Evolutionary conservation across 2,329 filamentous ascomycete genomes (phyloP).

Genomic region (Macrophomina phaseolina): DNA sequence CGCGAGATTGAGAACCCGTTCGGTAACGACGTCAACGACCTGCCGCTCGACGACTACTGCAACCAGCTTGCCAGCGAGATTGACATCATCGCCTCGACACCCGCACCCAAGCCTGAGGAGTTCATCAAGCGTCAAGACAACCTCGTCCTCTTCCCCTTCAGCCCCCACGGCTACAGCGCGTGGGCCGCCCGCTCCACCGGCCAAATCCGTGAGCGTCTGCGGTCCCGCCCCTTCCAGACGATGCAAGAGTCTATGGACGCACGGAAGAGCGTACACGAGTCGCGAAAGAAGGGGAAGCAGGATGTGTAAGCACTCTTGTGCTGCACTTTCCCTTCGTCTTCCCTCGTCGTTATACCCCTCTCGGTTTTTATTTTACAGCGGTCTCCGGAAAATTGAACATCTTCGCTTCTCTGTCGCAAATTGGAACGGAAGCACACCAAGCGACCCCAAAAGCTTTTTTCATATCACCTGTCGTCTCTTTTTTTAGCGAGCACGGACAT

Average conservation of each 20-base stretch:
- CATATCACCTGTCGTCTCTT: not conserved
- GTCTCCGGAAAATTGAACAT: conserved; percentile 15
- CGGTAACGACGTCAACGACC: conserved; percentile 78
- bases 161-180: conserved; percentile 36
- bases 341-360: conserved; percentile 5
- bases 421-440: conserved; percentile 12
- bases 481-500: conserved; percentile 24
- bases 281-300: conserved; percentile 15
- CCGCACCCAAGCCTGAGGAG: conserved; percentile 57
- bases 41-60: conserved; percentile 78
- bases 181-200: conserved; percentile 20
- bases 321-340: not conserved
- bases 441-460: not conserved
- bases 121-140: conserved; percentile 59
- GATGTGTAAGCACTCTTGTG: conserved; percentile 2
- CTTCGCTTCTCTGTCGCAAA: conserved; percentile 21
- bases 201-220: conserved; percentile 26
- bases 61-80: conserved; percentile 75
- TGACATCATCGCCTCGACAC: conserved; percentile 70
- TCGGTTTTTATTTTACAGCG: not conserved
- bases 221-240: conserved; percentile 20
- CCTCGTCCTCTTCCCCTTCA: conserved; percentile 64
- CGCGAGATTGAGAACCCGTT: conserved; percentile 83
- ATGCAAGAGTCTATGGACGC: conserved; percentile 32
- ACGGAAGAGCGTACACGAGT: conserved; percentile 30